phyloP scores from a whole-genome alignment of 495 filamentous ascomycete genomes.

The Penicillium daleae region DNA sequence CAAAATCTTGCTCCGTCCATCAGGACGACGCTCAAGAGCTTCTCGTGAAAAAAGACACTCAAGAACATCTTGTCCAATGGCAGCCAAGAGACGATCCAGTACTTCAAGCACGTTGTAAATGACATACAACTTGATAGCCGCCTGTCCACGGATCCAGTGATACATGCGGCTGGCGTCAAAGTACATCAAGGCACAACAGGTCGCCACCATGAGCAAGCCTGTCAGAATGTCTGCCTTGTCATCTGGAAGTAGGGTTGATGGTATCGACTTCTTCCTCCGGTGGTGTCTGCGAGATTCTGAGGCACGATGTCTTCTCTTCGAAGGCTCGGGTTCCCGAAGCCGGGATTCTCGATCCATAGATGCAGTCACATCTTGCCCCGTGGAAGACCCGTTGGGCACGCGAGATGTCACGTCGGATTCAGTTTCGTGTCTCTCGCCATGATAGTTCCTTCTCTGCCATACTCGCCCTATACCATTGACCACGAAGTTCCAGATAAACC shows the following conservation, averaged over 20 bases:
- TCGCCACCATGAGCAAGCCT: conserved; percentile 80
- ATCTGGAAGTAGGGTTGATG: conserved; percentile 79
- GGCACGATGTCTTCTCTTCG: conserved; percentile 35
- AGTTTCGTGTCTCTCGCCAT: conserved; percentile 22
- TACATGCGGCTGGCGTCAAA: conserved; percentile 98
- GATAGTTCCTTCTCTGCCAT: conserved; percentile 63
- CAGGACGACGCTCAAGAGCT: conserved; percentile 81
- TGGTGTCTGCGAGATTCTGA: conserved; percentile 54
- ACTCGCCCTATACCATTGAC: conserved; percentile 74
- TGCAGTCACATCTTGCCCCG: conserved; percentile 5
- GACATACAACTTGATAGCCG: conserved; percentile 96
- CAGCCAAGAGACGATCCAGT: conserved; percentile 83
- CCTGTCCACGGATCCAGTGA: conserved; percentile 93
- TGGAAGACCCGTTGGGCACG: conserved; percentile 21
- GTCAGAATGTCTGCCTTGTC: conserved; percentile 96
- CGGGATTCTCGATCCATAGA: conserved; percentile 30
- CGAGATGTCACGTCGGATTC: conserved; percentile 33
- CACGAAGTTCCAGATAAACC: conserved; percentile 71
- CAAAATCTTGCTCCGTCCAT: conserved; percentile 91
- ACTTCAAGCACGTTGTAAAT: conserved; percentile 97
- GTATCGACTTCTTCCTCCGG: conserved; percentile 77
- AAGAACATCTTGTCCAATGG: conserved; percentile 92
- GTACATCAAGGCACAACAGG: conserved; percentile 82
- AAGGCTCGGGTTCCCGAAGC: conserved; percentile 24
- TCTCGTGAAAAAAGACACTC: conserved; percentile 94